phyloP scores from a whole-genome alignment of 148 eudicot genomes.

The Arbutus unedo region DNA sequence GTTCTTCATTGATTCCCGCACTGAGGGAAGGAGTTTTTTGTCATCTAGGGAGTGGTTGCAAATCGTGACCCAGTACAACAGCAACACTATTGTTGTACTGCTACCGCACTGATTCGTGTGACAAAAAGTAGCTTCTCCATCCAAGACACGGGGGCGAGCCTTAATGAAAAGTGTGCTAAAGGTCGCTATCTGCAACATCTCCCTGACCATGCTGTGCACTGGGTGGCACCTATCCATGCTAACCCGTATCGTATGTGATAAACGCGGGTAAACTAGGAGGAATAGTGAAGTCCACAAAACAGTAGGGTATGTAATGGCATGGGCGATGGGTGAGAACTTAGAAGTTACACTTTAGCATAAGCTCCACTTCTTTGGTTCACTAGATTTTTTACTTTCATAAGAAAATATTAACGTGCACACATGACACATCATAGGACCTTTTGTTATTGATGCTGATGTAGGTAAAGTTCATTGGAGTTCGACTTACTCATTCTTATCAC shows the following conservation, averaged over 20 bases:
- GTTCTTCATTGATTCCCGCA: neutral
- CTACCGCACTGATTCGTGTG: neutral
- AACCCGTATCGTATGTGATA: neutral
- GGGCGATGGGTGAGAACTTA: neutral
- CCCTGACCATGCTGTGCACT: neutral
- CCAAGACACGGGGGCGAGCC: neutral
- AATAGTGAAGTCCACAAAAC: no score
- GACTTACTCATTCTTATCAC: neutral
- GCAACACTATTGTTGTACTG: neutral
- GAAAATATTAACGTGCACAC: neutral
- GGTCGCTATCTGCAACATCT: neutral
- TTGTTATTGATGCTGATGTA: neutral
- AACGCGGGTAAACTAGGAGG: no score
- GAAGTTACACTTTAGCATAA: neutral
- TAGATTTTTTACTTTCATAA: neutral
- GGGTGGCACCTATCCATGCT: neutral
- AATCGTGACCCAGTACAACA: neutral
- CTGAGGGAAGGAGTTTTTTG: neutral
- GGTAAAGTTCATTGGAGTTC: neutral
- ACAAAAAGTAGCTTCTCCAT: neutral
- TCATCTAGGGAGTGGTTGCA: neutral
- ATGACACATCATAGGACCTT: neutral
- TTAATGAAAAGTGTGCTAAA: neutral
- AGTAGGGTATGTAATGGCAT: no score
- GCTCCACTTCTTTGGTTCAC: neutral